Conservation (phyloP, 2,329 filamentous ascomycete genomes). For the Aureobasidium pullulans region DNA sequence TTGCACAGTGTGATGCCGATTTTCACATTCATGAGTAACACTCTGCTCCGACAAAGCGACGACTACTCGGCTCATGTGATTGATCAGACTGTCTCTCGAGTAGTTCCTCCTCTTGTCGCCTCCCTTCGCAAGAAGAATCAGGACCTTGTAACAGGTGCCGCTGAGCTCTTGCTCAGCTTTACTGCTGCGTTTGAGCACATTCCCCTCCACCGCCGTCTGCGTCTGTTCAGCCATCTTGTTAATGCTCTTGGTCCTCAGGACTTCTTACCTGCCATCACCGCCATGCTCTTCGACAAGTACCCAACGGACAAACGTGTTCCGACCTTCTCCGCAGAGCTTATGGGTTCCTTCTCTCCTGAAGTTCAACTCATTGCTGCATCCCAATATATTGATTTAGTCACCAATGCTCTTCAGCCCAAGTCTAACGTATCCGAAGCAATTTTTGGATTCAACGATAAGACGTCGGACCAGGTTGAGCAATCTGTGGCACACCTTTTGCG, state of each 20-base stretch:
- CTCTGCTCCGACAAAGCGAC: conserved; percentile 83
- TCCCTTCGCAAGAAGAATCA: conserved; percentile 74
- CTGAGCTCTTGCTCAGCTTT: conserved; percentile 90
- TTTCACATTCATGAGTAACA: conserved; percentile 95
- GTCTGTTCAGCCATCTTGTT: conserved; percentile 76
- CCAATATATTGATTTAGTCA: conserved; percentile 67
- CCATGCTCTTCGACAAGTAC: conserved; percentile 87
- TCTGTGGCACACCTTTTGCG: conserved; percentile 28
- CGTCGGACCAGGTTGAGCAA: conserved; percentile 28
- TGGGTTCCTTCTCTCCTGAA: conserved; percentile 63
- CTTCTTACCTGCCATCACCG: conserved; percentile 78
- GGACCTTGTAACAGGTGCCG: conserved; percentile 71
- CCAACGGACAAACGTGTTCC: conserved; percentile 65
- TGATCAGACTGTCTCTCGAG: conserved; percentile 84
- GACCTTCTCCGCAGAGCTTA: conserved; percentile 67
- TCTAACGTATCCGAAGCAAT: conserved; percentile 66
- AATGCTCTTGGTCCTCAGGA: conserved; percentile 79
- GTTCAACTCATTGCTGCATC: conserved; percentile 67
- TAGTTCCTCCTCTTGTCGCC: conserved; percentile 83
- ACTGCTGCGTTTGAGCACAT: conserved; percentile 95
- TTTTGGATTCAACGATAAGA: conserved; percentile 53
- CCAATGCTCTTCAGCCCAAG: conserved; percentile 68
- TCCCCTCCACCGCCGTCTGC: conserved; percentile 73
- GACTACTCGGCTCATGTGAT: conserved; percentile 97
- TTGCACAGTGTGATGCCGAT: conserved; percentile 98